Base-by-base conservation (phyloP, 2,329 filamentous ascomycete genomes). In the Purpureocillium takamizusanense region DNA sequence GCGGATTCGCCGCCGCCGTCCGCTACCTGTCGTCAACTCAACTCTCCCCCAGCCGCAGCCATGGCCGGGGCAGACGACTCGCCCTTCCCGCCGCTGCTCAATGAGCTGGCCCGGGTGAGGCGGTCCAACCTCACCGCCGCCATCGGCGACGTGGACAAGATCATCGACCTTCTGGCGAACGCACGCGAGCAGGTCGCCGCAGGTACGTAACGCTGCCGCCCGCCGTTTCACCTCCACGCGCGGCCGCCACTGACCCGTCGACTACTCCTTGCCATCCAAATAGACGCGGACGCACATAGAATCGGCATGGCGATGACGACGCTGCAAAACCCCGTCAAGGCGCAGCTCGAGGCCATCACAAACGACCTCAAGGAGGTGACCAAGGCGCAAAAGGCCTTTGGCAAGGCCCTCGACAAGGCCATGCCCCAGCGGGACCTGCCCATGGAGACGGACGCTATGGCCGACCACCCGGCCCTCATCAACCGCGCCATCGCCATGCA, bases 401-500 rank as follows among this genome's bases (percentile, higher is more conserved):
- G 81, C 49, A 95, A 89, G 56, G 78, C 85, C 6, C 67, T 98
- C 23, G 86, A 95, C 59, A 86, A 83, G 70, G 85, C 61, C 14
- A 43, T 61, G 6, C 70, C 66, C 4, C 51, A 59, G 9, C 77
- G 80, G 12, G 68, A 84, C 12, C 78, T 90, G 0, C 84, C 81
- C 12, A 83, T 79, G 52, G 84, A 89, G 41, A 81, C 87, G 51
- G 87, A 94, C 60, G 83, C 81, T 27, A 78, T 95, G 59, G 80
- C 78, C 2, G 75, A 81, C 15, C 80, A 94, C 47, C 74, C 83
- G 4, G 69, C 74, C 13, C 71, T 95, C 11, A 86, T 97, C 55
- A 94, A 95, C 62, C 79, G 89, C 40, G 90, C 92, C 7, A 94
- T 98, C 50, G 86, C 86, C 9, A 95, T 97, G 88, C 92, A 98